phyloP scores from a whole-genome alignment of 2,329 filamentous ascomycete species.

The Rutstroemia sp. region DNA sequence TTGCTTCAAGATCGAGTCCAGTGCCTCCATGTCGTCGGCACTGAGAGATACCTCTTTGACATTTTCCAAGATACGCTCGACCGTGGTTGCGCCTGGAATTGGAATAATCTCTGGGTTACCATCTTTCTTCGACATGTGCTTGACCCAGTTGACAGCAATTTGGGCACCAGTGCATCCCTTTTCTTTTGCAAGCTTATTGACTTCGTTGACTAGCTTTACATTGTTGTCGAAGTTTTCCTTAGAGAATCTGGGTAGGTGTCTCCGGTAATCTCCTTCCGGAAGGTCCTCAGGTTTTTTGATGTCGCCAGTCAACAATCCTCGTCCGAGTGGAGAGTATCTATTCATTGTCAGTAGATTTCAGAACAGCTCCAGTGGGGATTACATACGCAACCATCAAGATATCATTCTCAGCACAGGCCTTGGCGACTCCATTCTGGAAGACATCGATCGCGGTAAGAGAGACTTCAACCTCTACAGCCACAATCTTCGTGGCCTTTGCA shows the following conservation, averaged over 20 bases:
- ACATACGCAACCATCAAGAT: constrained; percentile 58
- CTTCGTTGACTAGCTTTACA: constrained; percentile 49
- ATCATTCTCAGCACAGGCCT: constrained; percentile 50
- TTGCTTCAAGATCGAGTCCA: constrained; percentile 41
- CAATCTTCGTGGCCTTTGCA: constrained; percentile 33
- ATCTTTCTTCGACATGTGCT: constrained; percentile 23
- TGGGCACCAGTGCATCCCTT: constrained; percentile 57
- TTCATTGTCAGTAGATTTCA: constrained; percentile 13
- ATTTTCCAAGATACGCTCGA: constrained; percentile 54
- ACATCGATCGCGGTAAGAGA: constrained; percentile 34
- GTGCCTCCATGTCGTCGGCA: constrained; percentile 42
- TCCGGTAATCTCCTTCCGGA: constrained; percentile 44
- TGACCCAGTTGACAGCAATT: constrained; percentile 54
- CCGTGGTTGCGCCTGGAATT: constrained; percentile 57
- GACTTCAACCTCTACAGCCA: constrained; percentile 41
- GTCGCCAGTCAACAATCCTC: constrained; percentile 49
- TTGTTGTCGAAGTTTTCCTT: constrained; percentile 57
- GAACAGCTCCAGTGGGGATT: not conserved
- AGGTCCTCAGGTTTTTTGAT: constrained; percentile 47
- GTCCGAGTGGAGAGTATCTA: constrained; percentile 61
- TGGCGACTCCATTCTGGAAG: constrained; percentile 33
- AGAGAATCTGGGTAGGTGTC: constrained; percentile 56
- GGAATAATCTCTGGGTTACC: constrained; percentile 44
- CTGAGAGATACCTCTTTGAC: constrained; percentile 41
- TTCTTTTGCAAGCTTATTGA: constrained; percentile 49